Evolutionary conservation across 176 grass and related monocot genomes (phyloP).

Genomic region (Eleusine indica): DNA sequence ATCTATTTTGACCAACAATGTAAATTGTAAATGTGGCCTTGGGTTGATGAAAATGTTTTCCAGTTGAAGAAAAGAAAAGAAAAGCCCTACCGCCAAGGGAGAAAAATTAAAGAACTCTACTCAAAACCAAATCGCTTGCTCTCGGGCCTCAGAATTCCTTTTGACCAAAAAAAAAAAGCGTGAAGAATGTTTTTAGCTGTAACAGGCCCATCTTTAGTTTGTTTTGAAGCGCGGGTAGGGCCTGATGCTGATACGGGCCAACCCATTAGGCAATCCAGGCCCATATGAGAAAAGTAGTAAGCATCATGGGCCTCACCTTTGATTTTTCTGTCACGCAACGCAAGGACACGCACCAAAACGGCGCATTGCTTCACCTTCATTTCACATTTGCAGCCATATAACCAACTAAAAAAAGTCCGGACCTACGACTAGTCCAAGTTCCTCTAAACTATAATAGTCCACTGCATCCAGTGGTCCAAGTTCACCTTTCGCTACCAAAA

Average conservation of each 20-base stretch:
- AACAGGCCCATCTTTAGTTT: too few species aligned
- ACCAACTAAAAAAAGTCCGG: neutral
- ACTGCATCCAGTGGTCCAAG: neutral
- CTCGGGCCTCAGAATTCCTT: too few species aligned
- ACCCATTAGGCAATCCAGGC: neutral
- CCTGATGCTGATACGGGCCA: too few species aligned
- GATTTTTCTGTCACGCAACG: neutral
- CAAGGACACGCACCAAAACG: neutral
- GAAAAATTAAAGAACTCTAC: too few species aligned
- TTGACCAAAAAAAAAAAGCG: too few species aligned
- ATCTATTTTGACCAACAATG: too few species aligned
- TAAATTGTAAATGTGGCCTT: too few species aligned
- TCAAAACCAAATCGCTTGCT: too few species aligned
- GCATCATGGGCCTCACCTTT: neutral
- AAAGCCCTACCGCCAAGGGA: too few species aligned
- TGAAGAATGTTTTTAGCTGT: neutral
- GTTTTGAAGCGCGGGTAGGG: too few species aligned
- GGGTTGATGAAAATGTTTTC: too few species aligned
- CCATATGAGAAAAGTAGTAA: neutral
- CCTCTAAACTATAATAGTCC: neutral
- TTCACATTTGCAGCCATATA: neutral
- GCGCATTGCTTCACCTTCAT: neutral
- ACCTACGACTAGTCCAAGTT: neutral
- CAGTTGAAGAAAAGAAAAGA: too few species aligned
- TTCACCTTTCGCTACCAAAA: neutral